phyloP scores from a whole-genome alignment of 2,329 filamentous ascomycete species.

The Diplodia mutila region DNA sequence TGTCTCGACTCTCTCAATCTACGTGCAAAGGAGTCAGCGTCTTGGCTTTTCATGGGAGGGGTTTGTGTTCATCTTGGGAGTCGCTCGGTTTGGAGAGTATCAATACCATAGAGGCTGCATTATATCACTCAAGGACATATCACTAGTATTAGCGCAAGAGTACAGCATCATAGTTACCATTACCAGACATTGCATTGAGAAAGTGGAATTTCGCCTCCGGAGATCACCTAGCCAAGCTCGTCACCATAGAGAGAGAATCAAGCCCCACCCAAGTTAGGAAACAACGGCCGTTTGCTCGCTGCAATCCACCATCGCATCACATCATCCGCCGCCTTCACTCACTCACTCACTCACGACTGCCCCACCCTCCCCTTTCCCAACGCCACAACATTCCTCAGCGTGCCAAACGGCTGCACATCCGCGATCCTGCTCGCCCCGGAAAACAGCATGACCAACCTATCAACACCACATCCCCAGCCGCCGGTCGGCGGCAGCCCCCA shows the following conservation, averaged over 20 bases:
- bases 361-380: slow-evolving; percentile 29
- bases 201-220: too few relatives aligned
- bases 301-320: too few relatives aligned
- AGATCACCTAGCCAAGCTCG: too few relatives aligned
- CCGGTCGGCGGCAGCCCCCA: slow-evolving; percentile 93
- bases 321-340: neutral
- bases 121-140: neutral
- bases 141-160: too few relatives aligned
- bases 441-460: slow-evolving; percentile 90
- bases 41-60: neutral
- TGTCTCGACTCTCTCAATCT: neutral
- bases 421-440: slow-evolving; percentile 76
- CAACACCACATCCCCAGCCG: slow-evolving; percentile 93
- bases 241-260: too few relatives aligned
- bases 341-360: neutral
- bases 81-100: neutral
- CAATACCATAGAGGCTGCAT: neutral
- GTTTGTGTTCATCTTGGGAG: neutral
- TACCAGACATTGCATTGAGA: too few relatives aligned
- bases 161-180: too few relatives aligned
- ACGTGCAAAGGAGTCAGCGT: neutral
- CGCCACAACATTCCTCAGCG: slow-evolving; percentile 64
- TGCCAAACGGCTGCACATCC: slow-evolving; percentile 89
- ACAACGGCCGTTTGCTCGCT: too few relatives aligned
- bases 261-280: neutral